These are phyloP conservation scores for Arthroderma sp. DNA, from an alignment of 2,329 filamentous ascomycete genomes.

Conservation along the genomic window DNA sequence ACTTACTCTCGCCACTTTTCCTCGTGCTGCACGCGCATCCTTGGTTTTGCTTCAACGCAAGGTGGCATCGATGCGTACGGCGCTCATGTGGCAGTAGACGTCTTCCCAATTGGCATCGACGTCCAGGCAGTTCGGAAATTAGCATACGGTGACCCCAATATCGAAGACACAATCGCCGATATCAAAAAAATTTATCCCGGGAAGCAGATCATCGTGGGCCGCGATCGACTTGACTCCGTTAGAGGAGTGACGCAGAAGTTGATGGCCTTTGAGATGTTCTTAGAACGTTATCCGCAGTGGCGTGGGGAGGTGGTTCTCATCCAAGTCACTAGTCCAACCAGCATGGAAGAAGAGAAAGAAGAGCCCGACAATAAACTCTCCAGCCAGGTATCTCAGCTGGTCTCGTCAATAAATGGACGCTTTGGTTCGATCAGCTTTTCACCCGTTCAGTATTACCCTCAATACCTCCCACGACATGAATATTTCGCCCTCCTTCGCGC, in stretches of 20 bases:
- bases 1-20: conserved; percentile 92
- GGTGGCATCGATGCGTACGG: conserved; percentile 82
- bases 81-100: conserved; percentile 75
- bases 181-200: conserved; percentile 69
- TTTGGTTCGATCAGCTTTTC: conserved; percentile 82
- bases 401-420: conserved; percentile 79
- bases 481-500: conserved; percentile 89
- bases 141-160: conserved; percentile 59
- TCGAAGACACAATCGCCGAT: conserved; percentile 58
- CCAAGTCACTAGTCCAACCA: conserved; percentile 83
- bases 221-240: conserved; percentile 86
- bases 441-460: conserved; percentile 87
- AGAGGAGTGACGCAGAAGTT: conserved; percentile 92
- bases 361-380: conserved; percentile 69
- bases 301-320: conserved; percentile 83
- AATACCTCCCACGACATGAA: conserved; percentile 79
- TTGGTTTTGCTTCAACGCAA: conserved; percentile 78
- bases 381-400: conserved; percentile 78
- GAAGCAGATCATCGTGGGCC: conserved; percentile 89
- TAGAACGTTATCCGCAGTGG: conserved; percentile 86
- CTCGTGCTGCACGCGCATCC: conserved; percentile 80
- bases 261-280: conserved; percentile 83
- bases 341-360: conserved; percentile 64
- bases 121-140: conserved; percentile 62
- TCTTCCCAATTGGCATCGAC: conserved; percentile 91